phyloP scores from a whole-genome alignment of 2,329 filamentous ascomycete species.

The Acrocalymma vagum region DNA sequence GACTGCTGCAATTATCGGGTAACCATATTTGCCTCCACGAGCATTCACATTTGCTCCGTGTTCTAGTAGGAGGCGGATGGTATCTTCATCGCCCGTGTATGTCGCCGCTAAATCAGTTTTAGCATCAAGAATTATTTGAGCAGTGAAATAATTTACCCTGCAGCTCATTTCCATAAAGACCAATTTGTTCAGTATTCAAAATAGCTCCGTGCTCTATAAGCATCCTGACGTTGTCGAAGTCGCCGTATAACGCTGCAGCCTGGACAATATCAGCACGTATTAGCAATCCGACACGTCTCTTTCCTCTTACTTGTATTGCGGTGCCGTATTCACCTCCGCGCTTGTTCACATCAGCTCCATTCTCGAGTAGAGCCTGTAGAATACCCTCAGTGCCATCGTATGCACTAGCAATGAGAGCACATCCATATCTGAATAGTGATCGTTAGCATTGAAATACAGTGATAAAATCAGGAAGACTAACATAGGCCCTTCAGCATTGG shows the following conservation, averaged over 20 bases:
- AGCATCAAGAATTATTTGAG: slow-evolving; percentile 1
- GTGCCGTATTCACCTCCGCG: slow-evolving; percentile 29
- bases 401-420: slow-evolving; percentile 25
- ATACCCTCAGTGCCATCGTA: slow-evolving; percentile 30
- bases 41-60: slow-evolving; percentile 27
- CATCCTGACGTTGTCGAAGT: slow-evolving; percentile 27
- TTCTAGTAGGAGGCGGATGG: slow-evolving; percentile 25
- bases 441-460: slow-evolving; percentile 7
- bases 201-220: slow-evolving; percentile 29
- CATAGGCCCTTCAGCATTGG: slow-evolving; percentile 27
- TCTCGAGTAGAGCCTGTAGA: slow-evolving; percentile 23
- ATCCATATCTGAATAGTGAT: slow-evolving; percentile 20
- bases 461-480: slow-evolving; percentile 7
- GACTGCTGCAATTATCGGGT: slow-evolving; percentile 27
- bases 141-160: slow-evolving; percentile 10
- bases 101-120: slow-evolving; percentile 15
- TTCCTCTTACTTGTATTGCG: slow-evolving; percentile 20
- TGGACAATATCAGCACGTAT: not conserved
- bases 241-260: slow-evolving; percentile 21
- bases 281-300: not conserved
- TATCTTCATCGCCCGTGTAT: slow-evolving; percentile 22
- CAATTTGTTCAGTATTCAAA: slow-evolving; percentile 26
- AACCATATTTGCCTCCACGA: slow-evolving; percentile 22
- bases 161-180: slow-evolving; percentile 27
- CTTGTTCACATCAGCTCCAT: slow-evolving; percentile 30